Base-by-base conservation (phyloP, 257 asterid species). In the Solanum corneliomulleri region DNA sequence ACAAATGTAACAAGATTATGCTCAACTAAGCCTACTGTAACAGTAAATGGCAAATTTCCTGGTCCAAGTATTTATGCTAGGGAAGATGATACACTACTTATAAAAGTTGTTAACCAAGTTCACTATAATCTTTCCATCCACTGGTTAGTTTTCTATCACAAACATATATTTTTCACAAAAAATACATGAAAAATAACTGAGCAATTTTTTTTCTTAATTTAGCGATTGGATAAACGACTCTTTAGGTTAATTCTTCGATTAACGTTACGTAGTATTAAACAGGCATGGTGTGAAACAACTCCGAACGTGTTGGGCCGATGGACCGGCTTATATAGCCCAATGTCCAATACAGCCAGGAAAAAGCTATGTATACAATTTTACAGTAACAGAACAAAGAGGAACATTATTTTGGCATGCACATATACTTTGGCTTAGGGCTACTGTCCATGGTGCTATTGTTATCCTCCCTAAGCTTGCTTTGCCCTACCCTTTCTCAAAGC, bases 11-110 rank as follows among this genome's bases (percentile, higher is more conserved):
- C 91, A 9, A 90, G 82, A 45, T 49, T 94, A 20, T 94, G 97
- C 91, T 91, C 95, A 27, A 92, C 86, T 68, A 94, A 94, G 89
- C 87, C 91, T 44, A 89, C 91, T 21, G 95, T 90, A 23, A 94
- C 95, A 0, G 91, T 94, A 25, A 94, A 94, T 83, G 97, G 97
- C 9, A 90, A 82, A 76, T 92, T 90, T 86, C 95, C 97, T 1
- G 95, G 97, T 39, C 97, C 97, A 78, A 91, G 93, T 41, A 92
- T 94, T 81, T 74, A 85, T 47, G 95, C 94, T 3, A 87, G 91
- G 86, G 97, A 94, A 92, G 97, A 90, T 70, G 97, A 94, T 87
- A 92, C 89, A 4, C 86, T 94, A 23, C 90, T 93, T 9, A 89
- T 94, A 87, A 91, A 92, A 14, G 94, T 93, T 68, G 92, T 93